A percentile compares a stretch with the other conserved stretches of the same genome.
These are phyloP conservation scores for Hammondia hammondi DNA, from an alignment of 169 alveolate species.

Conservation along the genomic window DNA sequence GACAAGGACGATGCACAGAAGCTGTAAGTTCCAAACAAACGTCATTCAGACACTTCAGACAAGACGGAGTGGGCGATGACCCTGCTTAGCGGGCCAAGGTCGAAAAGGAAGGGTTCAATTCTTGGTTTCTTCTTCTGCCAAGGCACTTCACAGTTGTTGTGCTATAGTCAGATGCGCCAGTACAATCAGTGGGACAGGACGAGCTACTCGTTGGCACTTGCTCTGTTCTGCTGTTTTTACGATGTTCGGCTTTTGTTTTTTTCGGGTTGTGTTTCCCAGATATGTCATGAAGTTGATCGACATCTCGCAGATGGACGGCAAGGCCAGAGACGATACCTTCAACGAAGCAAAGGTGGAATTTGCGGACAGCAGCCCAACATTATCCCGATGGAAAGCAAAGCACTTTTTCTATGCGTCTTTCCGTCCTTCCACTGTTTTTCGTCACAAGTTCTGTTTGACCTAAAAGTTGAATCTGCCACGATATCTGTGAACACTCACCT, in stretches of 20 bases:
- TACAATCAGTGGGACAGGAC: neutral
- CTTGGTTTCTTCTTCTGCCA: neutral
- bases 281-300: constrained; percentile 90
- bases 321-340: constrained; percentile 83
- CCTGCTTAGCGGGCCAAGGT: neutral
- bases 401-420: neutral
- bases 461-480: no score
- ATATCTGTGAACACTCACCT: no score
- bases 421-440: neutral
- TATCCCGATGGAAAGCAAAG: neutral
- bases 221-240: no score
- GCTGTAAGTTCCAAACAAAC: neutral
- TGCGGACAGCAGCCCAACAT: constrained; percentile 45
- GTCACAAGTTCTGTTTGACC: neutral
- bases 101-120: neutral
- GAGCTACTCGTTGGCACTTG: no score
- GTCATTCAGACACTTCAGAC: neutral
- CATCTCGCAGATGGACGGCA: constrained; percentile 81
- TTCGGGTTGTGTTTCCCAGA: constrained; percentile 18
- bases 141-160: no score
- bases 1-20: constrained; percentile 53
- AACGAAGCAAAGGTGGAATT: constrained; percentile 89
- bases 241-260: no score
- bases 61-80: neutral
- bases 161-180: neutral